Conservation (phyloP, 306 rosid genomes). For the Biancaea sappan region DNA sequence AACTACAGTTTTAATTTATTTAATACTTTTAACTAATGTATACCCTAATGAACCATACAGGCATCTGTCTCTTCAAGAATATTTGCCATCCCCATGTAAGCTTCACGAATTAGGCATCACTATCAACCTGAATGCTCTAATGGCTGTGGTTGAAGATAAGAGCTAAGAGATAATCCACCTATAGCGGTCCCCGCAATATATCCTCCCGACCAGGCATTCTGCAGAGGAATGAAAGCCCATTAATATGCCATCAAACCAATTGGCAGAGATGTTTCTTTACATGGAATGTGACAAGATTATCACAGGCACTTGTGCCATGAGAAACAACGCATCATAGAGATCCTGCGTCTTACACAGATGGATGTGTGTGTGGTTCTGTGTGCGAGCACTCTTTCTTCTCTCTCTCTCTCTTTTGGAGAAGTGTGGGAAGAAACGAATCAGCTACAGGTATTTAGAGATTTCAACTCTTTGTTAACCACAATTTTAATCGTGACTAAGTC, state of each 20-base stretch:
- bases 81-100: neutral
- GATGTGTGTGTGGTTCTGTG: too few relatives aligned
- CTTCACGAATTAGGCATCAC: neutral
- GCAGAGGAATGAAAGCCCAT: neutral
- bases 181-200: neutral
- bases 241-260: neutral
- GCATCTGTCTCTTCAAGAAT: neutral
- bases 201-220: slow-evolving; percentile 18
- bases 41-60: neutral
- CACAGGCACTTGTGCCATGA: neutral
- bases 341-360: neutral
- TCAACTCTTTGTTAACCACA: too few relatives aligned
- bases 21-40: neutral
- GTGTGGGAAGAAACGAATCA: too few relatives aligned
- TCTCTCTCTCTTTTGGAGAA: too few relatives aligned
- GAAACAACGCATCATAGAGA: neutral
- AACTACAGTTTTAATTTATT: too few relatives aligned
- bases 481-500: too few relatives aligned
- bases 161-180: neutral
- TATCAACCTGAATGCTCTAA: neutral
- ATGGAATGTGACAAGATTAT: neutral
- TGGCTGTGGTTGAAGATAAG: neutral
- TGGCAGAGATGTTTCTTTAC: neutral
- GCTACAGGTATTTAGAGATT: too few relatives aligned
- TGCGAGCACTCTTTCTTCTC: too few relatives aligned